Evolutionary conservation across 495 filamentous ascomycete species (phyloP).

Genomic region (Letharia lupina): DNA sequence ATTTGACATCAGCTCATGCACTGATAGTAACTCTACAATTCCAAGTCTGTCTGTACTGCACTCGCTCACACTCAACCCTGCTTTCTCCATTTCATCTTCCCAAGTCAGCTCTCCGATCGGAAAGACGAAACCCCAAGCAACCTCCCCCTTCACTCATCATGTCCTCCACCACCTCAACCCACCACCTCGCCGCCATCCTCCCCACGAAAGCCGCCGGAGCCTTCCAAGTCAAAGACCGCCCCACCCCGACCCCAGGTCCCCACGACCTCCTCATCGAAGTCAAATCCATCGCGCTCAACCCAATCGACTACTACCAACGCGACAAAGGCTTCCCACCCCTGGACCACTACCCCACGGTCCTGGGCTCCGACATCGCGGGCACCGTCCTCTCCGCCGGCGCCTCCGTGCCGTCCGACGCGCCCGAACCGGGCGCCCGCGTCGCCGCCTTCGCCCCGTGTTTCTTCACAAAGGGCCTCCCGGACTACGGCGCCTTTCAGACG

Average conservation of each 20-base stretch:
- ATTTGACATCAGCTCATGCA: too few relatives aligned
- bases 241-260: constrained; percentile 35
- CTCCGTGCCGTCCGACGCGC: constrained; percentile 28
- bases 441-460: constrained; percentile 36
- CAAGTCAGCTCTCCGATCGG: background rate
- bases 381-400: constrained; percentile 34
- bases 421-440: constrained; percentile 33
- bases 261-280: constrained; percentile 42
- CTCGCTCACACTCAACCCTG: background rate
- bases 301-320: constrained; percentile 53
- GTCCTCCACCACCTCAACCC: background rate
- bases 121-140: too few relatives aligned
- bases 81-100: background rate
- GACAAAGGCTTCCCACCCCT: constrained; percentile 68
- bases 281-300: constrained; percentile 44
- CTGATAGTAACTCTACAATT: too few relatives aligned
- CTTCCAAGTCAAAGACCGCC: constrained; percentile 24
- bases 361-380: constrained; percentile 38
- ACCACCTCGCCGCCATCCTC: constrained; percentile 26
- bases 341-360: constrained; percentile 33
- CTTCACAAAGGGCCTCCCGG: constrained; percentile 27
- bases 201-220: constrained; percentile 20
- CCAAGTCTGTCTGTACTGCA: too few relatives aligned
- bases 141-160: background rate
- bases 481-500: constrained; percentile 40